Base-by-base conservation (phyloP, 202 grass and related monocot species). In the Panicum hallii region DNA sequence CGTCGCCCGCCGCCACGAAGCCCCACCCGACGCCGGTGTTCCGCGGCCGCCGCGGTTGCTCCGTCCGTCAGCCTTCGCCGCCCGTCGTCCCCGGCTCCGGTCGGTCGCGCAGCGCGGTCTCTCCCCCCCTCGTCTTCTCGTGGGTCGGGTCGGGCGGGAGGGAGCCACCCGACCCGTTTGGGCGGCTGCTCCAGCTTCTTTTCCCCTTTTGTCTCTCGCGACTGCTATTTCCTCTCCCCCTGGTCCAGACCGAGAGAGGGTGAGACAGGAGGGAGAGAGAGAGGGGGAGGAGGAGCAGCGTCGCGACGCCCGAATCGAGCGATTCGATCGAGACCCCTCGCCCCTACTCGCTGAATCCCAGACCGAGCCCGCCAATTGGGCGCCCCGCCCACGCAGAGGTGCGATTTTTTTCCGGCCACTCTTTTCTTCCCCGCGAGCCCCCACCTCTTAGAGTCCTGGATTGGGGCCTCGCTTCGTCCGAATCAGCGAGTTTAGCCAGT, bases 231-330 rank as follows among this genome's bases (percentile, higher is more conserved):
- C 76, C 55, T 87, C 47, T 69, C 72, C 71, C 48, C 79, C 71
- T 82, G 42, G 58, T 74, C 55, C 53, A n/a, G 71, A 61, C 19
- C 63, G n/a, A 80, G 48, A 20, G 82, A 9, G 57, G 20, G 48
- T 26, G 54, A 14, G 46, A 14, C 3, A 11, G 11, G 7, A 10
- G 56, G 75, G 78, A 67, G 16, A 43, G 63, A 56, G 46, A 16
- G 16, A 19, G 19, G 26, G 26, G 4, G 40, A 42, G 17, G 43
- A 78, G 74, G 20, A 78, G 50, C 78, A 69, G 23, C 84, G 79
- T 85, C 63, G 85, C 77, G 30, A 69, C 85, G 68, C 65, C 84
- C 84, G 73, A 78, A 69, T 84, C 56, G 64, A 70, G 69, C 86
- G 36, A 85, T 75, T 85, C 64, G 26, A 76, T 75, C 63, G 70